Conservation (phyloP, 768 basidiomycete species). For the Asterophora lycoperdoides region DNA sequence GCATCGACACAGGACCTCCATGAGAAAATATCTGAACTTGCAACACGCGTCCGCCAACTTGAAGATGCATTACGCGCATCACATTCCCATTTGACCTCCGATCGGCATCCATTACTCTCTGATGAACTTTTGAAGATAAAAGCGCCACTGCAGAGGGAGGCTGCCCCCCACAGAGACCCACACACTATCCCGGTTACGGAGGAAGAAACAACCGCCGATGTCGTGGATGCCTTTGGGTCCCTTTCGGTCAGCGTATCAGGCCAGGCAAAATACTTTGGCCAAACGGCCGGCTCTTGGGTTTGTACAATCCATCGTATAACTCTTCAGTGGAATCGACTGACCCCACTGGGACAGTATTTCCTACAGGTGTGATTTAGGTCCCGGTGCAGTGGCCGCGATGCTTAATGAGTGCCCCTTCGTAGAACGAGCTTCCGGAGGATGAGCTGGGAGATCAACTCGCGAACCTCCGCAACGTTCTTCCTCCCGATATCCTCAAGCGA, state of each 20-base stretch:
- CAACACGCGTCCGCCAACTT: conserved; percentile 68
- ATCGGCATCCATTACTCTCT: conserved; percentile 61
- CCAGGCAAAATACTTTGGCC: conserved; percentile 71
- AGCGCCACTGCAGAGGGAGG: conserved; percentile 69
- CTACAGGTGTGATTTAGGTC: conserved; percentile 44
- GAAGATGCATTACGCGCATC: conserved; percentile 65
- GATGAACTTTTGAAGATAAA: conserved; percentile 76
- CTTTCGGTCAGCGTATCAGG: conserved; percentile 71
- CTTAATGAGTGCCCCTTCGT: conserved; percentile 15
- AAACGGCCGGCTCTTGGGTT: conserved; percentile 76
- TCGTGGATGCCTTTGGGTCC: conserved; percentile 78
- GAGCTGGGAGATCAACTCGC: conserved; percentile 45
- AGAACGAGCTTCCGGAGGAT: conserved; percentile 62
- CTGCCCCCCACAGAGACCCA: conserved; percentile 37
- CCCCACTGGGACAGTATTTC: conserved; percentile 50
- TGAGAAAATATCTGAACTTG: conserved; percentile 74
- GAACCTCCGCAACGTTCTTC: conserved; percentile 51
- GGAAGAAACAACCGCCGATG: conserved; percentile 60
- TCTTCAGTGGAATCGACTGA: conserved; percentile 8
- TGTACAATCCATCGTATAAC: conserved; percentile 21
- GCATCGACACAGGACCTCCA: conserved; percentile 79
- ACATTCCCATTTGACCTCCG: conserved; percentile 53
- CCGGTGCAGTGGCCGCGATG: not conserved
- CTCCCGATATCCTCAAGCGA: conserved; percentile 57
- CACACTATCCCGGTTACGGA: conserved; percentile 43